Evolutionary conservation across 768 basidiomycete genomes (phyloP), one percentile per base, ranked within the genome.

Genomic region (Tricholoma sp.): DNA sequence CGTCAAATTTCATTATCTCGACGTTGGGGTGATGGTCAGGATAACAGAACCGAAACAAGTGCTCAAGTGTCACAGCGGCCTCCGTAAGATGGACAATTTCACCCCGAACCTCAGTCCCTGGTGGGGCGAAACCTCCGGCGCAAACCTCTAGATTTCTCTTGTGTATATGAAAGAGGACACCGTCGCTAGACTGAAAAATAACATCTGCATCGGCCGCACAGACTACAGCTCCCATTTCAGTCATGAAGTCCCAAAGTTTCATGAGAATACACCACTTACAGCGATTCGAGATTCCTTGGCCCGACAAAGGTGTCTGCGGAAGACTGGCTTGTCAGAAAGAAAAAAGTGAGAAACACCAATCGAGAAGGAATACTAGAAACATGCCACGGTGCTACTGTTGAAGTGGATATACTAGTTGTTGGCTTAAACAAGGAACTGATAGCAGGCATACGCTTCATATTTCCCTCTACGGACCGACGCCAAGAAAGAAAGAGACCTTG

Each of bases 31-130:
- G 61, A n/a, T 16, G 50, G 5, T 18, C 27, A 9, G 52, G 57
- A 29, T 58, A 55, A 51, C 58, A 56, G 51, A 39, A 61, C 6
- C 27, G 41, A 1, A 61, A 49, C 1, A 61, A 29, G 12, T 58
- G 50, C 11, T 12, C 9, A 9, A 61, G 41, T 2, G 55, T 45
- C 14, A 34, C 50, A 11, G 21, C 41, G 4, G 29, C 27, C 27
- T 61, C 60, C 9, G 47, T 49, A 8, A 49, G 47, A 29, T 10
- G 16, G 7, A 49, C 47, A 9, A 49, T 29, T n/a, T 49, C 24
- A n/a, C 16, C 16, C 16, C 24, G 24, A 11, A 9, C 27, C 6
- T 29, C 16, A 7, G n/a, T 7, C 24, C 27, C 47, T 29, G 47
- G 47, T n/a, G 47, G 47, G n/a, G 47, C 24, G 14, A 49, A 49